Conservation (phyloP, 345 rosid species). For the Ceriops decandra region DNA sequence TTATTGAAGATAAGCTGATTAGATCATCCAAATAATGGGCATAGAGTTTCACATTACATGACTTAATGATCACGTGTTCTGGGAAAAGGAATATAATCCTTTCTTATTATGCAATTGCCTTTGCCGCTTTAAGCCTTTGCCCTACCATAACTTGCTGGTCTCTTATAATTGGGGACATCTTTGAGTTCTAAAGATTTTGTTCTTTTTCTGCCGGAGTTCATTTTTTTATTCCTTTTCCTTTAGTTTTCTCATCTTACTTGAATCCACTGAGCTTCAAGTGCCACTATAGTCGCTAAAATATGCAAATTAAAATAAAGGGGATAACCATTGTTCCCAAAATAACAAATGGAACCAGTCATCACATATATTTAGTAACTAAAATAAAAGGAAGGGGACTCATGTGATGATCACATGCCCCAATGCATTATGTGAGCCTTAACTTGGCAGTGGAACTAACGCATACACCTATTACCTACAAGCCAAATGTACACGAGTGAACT, state of each 20-base stretch:
- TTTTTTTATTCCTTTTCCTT: neutral
- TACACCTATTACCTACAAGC: neutral
- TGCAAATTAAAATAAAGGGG: neutral
- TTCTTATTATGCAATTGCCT: neutral
- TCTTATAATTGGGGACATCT: constrained; percentile 11
- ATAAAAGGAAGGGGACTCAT: neutral
- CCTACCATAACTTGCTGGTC: constrained; percentile 4
- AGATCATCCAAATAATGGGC: no score
- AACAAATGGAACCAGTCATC: neutral
- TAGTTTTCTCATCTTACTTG: neutral
- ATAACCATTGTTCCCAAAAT: neutral
- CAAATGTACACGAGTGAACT: constrained; percentile 11
- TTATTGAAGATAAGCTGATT: no score
- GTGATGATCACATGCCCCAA: neutral
- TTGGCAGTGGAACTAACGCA: neutral
- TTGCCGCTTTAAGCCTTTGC: neutral
- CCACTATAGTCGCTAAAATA: neutral
- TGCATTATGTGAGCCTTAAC: neutral
- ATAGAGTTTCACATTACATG: neutral
- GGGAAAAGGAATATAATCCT: neutral
- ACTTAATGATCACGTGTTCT: constrained; percentile 16
- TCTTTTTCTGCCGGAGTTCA: constrained; percentile 13
- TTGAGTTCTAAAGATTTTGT: neutral
- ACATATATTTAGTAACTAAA: neutral
- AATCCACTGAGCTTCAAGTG: neutral